Conservation (phyloP, 2,329 filamentous ascomycete genomes). For the Thermothelomyces thermophilus region DNA sequence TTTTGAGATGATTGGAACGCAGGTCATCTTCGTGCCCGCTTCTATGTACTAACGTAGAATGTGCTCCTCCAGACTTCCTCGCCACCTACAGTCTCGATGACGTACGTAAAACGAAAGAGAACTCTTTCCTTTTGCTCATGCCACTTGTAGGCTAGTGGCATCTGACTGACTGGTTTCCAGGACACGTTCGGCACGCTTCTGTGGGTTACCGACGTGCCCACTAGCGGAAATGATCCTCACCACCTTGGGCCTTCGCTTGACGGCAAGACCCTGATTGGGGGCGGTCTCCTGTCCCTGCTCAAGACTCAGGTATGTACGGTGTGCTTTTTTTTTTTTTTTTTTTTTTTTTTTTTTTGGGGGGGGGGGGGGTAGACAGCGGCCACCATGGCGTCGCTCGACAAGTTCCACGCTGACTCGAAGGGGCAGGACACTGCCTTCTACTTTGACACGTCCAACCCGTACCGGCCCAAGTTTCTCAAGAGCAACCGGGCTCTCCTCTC, state of each 20-base stretch:
- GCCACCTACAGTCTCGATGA: conserved; percentile 52
- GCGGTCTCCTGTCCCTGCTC: conserved; percentile 52
- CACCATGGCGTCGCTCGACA: no score
- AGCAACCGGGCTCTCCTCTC: conserved; percentile 53
- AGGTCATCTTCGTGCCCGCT: no score
- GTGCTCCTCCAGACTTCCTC: conserved; percentile 43
- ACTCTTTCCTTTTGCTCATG: background rate
- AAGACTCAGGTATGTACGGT: no score
- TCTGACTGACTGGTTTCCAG: conserved; percentile 25
- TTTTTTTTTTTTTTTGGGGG: no score
- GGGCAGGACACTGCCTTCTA: conserved; percentile 55
- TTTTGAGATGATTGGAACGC: no score
- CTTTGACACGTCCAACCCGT: conserved; percentile 53
- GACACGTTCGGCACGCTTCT: conserved; percentile 56
- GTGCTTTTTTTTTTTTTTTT: no score
- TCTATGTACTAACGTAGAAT: no score
- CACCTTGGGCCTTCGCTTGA: conserved; percentile 49
- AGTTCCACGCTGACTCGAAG: no score
- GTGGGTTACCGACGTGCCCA: conserved; percentile 51
- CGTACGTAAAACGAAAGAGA: no score
- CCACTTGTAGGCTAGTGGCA: background rate
- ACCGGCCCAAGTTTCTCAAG: conserved; percentile 52
- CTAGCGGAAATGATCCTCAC: conserved; percentile 54
- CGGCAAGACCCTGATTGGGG: conserved; percentile 51
- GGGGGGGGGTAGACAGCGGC: no score